A percentile compares a stretch with the other conserved stretches of the same genome.
Conservation (phyloP, 2,329 filamentous ascomycete genomes). For the Ophiostoma tasmaniense region DNA sequence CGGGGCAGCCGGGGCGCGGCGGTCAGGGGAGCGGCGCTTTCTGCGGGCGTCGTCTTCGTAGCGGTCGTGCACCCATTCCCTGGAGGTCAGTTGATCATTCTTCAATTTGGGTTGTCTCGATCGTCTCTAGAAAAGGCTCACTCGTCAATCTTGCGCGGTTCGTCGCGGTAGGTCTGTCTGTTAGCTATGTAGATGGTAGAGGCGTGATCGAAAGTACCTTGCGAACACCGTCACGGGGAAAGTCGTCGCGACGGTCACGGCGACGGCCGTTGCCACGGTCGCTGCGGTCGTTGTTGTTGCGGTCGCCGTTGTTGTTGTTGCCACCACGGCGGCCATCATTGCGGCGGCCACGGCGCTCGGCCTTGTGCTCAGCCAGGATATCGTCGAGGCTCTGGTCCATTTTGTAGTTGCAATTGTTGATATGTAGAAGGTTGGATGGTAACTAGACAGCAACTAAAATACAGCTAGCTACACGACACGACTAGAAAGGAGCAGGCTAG, state of each 20-base stretch:
- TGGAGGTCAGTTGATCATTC: conserved; percentile 26
- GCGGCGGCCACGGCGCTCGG: conserved; percentile 12
- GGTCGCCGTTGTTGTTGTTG: not conserved
- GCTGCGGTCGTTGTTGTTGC: conserved; percentile 25
- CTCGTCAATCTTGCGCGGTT: conserved; percentile 62
- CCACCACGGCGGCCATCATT: conserved; percentile 18
- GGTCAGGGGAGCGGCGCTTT: conserved; percentile 3
- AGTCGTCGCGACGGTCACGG: conserved; percentile 31
- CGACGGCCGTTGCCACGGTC: conserved; percentile 22
- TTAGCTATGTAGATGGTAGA: not conserved
- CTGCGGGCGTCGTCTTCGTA: conserved; percentile 56
- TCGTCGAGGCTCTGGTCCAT: conserved; percentile 51
- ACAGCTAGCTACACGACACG: not conserved
- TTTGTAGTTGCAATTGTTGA: conserved; percentile 14
- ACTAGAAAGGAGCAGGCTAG: not conserved
- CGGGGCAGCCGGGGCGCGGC: no score
- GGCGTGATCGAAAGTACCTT: conserved; percentile 51
- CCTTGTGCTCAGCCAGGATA: conserved; percentile 41
- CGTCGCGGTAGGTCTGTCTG: conserved; percentile 52
- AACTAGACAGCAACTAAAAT: not conserved
- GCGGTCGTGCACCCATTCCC: conserved; percentile 92
- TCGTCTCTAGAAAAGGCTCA: conserved; percentile 35
- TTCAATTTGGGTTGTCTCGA: no score
- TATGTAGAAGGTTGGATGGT: not conserved
- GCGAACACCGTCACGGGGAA: conserved; percentile 78